These are phyloP conservation scores for Rhododendron kiyosumense DNA, from an alignment of 148 eudicot genomes.

Conservation along the genomic window DNA sequence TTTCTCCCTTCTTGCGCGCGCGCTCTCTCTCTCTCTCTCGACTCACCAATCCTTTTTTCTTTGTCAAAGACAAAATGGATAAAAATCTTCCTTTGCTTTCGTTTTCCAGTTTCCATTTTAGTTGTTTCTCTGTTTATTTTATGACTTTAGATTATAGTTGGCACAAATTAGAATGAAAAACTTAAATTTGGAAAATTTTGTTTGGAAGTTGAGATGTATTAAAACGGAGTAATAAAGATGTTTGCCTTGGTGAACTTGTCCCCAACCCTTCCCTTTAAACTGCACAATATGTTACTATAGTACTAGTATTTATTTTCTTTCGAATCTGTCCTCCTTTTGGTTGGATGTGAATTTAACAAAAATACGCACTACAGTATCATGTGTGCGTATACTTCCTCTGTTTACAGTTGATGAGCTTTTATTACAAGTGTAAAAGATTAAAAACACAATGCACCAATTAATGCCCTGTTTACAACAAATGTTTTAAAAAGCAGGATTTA, in stretches of 20 bases:
- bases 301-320: not conserved
- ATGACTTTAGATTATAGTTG: not conserved
- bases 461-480: no score
- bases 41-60: not conserved
- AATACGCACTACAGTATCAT: no score
- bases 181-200: not conserved
- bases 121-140: not conserved
- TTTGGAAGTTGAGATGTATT: conserved; percentile 1
- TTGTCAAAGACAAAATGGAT: not conserved
- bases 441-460: no score
- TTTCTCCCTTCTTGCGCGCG: not conserved
- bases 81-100: not conserved
- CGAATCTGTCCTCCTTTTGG: not conserved
- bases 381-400: no score
- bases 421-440: no score
- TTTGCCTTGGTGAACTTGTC: not conserved
- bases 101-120: not conserved
- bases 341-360: not conserved
- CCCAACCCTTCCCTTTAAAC: not conserved
- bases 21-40: not conserved
- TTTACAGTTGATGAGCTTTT: no score
- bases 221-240: not conserved
- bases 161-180: not conserved
- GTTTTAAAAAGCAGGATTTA: no score
- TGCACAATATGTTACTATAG: not conserved